Base-by-base conservation (phyloP, 2,329 filamentous ascomycete genomes). In the Penicillium sp. region DNA sequence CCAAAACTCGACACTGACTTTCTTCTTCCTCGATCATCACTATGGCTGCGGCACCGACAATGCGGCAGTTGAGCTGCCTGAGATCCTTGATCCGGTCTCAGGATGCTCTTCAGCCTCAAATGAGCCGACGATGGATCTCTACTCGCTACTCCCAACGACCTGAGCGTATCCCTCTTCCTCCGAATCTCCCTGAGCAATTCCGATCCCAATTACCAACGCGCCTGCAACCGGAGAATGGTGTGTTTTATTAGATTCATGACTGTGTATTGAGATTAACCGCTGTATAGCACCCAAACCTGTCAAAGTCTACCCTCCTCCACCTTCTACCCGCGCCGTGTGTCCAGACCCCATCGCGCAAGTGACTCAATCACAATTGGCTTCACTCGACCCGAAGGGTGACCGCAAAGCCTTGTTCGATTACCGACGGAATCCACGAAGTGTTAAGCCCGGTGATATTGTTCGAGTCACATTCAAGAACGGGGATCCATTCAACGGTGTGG, bases 401-500 rank as follows among this genome's bases (percentile, higher is more conserved):
- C 84, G 90, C 44, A 83, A 81, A 29, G 77, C 79, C 20, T 80
- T 98, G 40, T 95, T 98, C 71, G 78, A 80, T 50, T 67, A 65
- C 47, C 78, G 77, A 52, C 67, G 74, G 36, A 93, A 90, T 66
- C 76, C 77, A 20, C 87, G 95, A 62, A 77, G 80, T 55, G 87
- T 83, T 38, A 82, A 84, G 55, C 78, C 84, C 1, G 92, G 92
- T 56, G 92, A 98, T 66, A 85, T 98, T 48, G 75, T 98, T 23
- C 86, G 93, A 55, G 85, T 95, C 32, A 86, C 86, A 28, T 83
- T 86, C 57, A 84, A 82, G 62, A 85, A 80, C 46, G 83, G 82
- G 45, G 90, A 96, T 64, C 86, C 90, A 5, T 95, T 95, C 61
- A 79, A 88, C 1, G 92, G 92, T 27, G 86, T 92, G 10, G 84